These are phyloP conservation scores for Pontederia crassipes DNA, from an alignment of 176 grass and related monocot genomes.

Conservation along the genomic window DNA sequence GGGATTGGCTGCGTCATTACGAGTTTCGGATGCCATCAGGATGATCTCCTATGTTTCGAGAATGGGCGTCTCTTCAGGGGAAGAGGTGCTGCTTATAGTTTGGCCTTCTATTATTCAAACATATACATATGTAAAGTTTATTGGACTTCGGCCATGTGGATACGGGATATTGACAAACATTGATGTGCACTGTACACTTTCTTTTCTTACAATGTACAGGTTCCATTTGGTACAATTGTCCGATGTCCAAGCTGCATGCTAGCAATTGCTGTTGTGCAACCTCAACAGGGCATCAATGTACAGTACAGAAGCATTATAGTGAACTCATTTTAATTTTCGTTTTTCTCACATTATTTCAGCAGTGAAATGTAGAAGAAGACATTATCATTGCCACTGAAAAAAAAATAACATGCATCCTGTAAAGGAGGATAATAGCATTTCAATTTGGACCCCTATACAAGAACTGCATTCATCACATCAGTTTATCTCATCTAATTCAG, in stretches of 20 bases:
- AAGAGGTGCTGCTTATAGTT: slow-evolving; percentile 21
- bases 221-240: slow-evolving; percentile 65
- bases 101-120: background rate
- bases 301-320: background rate
- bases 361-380: background rate
- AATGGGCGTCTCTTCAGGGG: slow-evolving; percentile 36
- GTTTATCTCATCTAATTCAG: no score
- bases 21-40: slow-evolving; percentile 50
- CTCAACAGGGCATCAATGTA: slow-evolving; percentile 89
- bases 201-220: slow-evolving; percentile 27
- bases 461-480: no score
- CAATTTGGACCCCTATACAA: no score
- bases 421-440: no score
- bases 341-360: background rate
- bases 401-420: no score
- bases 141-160: background rate
- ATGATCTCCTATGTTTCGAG: slow-evolving; percentile 54
- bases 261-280: slow-evolving; percentile 79
- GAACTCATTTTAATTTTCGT: background rate
- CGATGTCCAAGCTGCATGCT: slow-evolving; percentile 80
- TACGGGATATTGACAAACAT: no score
- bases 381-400: no score
- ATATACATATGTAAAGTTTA: background rate
- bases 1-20: slow-evolving; percentile 40
- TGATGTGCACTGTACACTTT: no score